Evolutionary conservation across 192 early-diverging fungal species (phyloP), one percentile per base, ranked within the genome.

Genomic region (Coemansia sp.): DNA sequence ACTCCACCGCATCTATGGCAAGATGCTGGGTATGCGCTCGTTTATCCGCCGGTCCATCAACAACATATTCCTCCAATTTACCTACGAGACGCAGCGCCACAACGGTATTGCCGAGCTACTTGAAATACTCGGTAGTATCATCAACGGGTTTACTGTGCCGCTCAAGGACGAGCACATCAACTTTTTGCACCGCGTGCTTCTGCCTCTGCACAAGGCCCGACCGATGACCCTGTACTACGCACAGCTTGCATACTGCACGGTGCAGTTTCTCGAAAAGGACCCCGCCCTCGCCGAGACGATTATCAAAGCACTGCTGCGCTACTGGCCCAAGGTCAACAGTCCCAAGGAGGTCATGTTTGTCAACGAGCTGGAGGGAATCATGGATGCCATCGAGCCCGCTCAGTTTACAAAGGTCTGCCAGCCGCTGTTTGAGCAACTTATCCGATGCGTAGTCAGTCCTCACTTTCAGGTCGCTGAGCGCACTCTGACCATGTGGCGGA

Each of bases 391-490:
- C 55, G 96, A 99, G 71, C 93, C 92, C 3, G 84, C 87, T 44
- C 94, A 98, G 77, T 99, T 98, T 79, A 83, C 89, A 52, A 94
- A 90, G 64, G 84, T 99, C 43, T 94, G 94, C 76, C 87, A 89
- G 30, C 94, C 96, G 32, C 76, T 99, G 46, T 99, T 98, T 75
- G 89, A 93, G 75, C 93, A 95, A 76, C 91, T 99, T 40, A 88
- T 96, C 14, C 84, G 87, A 62, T 99, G 95, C 75, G 92, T 98
- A 23, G 89, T 96, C n/a, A 96, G 93, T 67, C 93, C 95, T 33
- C 98, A 99, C 84, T 98, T 98, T 76, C 98, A 99, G 87, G 92
- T 98, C n/a, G 96, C 97, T 38, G 98, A 99, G 85, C 89, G 98
- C 70, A 96, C 97, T 42, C 86, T 99, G 38, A 95, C 93, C 65